phyloP scores from a whole-genome alignment of 352 stramenopile species.

The Thraustochytrium striatum region DNA sequence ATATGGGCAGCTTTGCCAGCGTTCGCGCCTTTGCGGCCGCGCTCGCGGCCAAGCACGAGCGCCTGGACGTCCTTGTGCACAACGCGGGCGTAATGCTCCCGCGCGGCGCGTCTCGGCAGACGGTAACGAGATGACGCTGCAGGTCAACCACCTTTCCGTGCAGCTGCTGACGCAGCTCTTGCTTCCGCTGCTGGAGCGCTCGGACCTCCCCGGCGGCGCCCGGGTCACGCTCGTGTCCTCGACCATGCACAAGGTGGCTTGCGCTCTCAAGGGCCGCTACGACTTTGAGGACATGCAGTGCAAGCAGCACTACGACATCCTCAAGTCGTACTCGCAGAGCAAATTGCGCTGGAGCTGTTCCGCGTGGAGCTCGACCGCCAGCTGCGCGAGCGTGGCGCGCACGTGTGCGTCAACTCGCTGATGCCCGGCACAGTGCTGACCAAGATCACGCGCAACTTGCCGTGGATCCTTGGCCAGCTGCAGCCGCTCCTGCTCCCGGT shows the following conservation, averaged over 20 bases:
- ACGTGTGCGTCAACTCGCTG: constrained; percentile 14
- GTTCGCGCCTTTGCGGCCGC: background rate
- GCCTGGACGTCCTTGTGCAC: constrained; percentile 22
- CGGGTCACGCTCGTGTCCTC: constrained; percentile 31
- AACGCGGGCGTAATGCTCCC: constrained; percentile 26
- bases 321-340: background rate
- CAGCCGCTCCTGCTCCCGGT: background rate
- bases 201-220: background rate
- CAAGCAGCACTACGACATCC: background rate
- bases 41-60: background rate
- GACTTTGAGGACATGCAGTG: constrained; percentile 17
- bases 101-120: background rate
- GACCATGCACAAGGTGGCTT: constrained; percentile 7
- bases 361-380: background rate
- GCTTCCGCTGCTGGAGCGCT: background rate
- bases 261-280: background rate
- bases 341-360: constrained; percentile 21
- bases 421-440: constrained; percentile 10
- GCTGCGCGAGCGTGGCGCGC: background rate
- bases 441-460: constrained; percentile 21
- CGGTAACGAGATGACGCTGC: constrained; percentile 34
- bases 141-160: constrained; percentile 23
- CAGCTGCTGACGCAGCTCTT: constrained; percentile 5
- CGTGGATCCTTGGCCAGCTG: background rate
- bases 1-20: constrained; percentile 24